Conservation (phyloP, 768 basidiomycete genomes). For the Multifurca ochricompacta region DNA sequence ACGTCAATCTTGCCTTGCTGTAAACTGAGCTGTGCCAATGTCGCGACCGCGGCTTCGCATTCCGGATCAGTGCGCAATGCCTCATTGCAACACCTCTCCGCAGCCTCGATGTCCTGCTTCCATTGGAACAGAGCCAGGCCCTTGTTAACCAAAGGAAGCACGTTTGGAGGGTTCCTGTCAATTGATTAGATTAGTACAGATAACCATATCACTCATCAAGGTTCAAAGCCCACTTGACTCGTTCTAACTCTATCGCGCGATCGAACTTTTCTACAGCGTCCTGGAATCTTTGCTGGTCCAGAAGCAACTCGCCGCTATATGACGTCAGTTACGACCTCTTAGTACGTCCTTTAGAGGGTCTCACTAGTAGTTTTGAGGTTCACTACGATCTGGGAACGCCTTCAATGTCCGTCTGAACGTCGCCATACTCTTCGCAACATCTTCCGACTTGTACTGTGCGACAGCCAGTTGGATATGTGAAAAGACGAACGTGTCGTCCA, state of each 20-base stretch:
- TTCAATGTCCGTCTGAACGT: conserved; percentile 82
- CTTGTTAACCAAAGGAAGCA: conserved; percentile 93
- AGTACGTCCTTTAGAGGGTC: conserved; percentile 25
- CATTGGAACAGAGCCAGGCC: conserved; percentile 95
- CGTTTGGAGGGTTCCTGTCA: conserved; percentile 49
- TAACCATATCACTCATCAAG: background rate
- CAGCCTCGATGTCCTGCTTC: conserved; percentile 80
- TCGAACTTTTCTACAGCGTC: conserved; percentile 94
- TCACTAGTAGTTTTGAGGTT: conserved; percentile 93
- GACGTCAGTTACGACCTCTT: background rate
- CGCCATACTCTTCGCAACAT: conserved; percentile 76
- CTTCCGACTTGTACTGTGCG: conserved; percentile 87
- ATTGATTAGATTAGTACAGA: conserved; percentile 26
- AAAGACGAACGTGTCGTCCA: conserved; percentile 89
- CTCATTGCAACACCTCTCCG: conserved; percentile 80
- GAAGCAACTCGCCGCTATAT: conserved; percentile 79
- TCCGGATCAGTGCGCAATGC: conserved; percentile 84
- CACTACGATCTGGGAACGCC: conserved; percentile 78
- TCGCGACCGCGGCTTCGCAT: conserved; percentile 95
- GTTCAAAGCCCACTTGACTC: conserved; percentile 46
- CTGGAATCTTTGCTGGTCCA: conserved; percentile 83
- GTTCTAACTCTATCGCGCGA: conserved; percentile 81
- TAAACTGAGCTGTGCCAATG: conserved; percentile 84
- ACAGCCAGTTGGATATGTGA: conserved; percentile 96
- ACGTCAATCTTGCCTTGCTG: conserved; percentile 86